Evolutionary conservation across 176 grass and related monocot genomes (phyloP).

Genomic region (Aegilops speltoides): DNA sequence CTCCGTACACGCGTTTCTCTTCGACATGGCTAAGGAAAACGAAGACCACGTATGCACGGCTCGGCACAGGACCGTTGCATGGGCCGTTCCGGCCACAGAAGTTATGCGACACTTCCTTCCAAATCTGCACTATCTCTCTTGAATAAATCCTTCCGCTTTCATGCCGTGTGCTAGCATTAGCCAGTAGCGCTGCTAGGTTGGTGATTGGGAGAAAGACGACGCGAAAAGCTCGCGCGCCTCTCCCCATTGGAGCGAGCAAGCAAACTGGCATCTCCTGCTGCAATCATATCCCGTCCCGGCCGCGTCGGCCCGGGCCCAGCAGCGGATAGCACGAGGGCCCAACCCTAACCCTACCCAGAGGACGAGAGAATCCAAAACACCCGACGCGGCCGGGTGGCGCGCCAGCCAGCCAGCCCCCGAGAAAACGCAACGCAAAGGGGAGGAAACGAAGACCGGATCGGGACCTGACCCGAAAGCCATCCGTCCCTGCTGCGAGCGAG

Average conservation of each 20-base stretch:
- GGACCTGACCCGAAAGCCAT: neutral
- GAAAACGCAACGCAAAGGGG: neutral
- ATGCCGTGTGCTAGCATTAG: neutral
- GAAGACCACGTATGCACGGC: neutral
- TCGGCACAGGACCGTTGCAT: neutral
- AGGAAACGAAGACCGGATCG: neutral
- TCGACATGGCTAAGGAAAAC: neutral
- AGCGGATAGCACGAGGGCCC: neutral
- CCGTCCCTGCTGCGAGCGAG: too few relatives aligned
- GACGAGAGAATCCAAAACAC: slow-evolving; percentile 12
- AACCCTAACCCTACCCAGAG: neutral
- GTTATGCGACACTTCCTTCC: neutral
- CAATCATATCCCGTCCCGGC: neutral
- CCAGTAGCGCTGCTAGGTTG: neutral
- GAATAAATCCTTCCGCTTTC: neutral
- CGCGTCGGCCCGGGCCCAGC: neutral
- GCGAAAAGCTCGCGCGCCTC: neutral
- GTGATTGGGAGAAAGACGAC: slow-evolving; percentile 22
- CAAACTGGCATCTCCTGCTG: neutral
- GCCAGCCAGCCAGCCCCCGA: slow-evolving; percentile 12
- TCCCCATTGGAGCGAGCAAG: neutral
- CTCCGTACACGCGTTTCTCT: neutral
- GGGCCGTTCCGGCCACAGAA: neutral
- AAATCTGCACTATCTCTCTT: too few relatives aligned
- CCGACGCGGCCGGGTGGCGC: neutral